phyloP scores from a whole-genome alignment of 441 rosid genomes.

The Capsella rubella region DNA sequence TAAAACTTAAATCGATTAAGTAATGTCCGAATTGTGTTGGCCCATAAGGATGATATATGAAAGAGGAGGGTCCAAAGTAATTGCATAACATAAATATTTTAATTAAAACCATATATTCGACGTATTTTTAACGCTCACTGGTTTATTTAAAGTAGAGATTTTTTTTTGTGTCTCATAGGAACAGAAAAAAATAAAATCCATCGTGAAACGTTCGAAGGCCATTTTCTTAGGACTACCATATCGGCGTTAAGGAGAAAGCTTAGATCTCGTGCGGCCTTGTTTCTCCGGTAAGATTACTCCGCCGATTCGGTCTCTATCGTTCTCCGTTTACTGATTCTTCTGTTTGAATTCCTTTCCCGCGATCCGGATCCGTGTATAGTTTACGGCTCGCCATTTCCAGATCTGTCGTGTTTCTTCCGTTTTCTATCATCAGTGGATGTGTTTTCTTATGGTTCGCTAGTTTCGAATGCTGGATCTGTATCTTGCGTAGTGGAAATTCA shows the following conservation, averaged over 20 bases:
- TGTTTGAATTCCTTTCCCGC: constrained; percentile 9
- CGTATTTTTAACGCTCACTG: constrained; percentile 44
- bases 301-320: constrained; percentile 9
- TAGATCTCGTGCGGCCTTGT: constrained; percentile 39
- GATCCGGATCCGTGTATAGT: constrained; percentile 35
- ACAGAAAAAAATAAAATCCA: background rate
- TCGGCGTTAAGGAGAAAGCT: constrained; percentile 24
- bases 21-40: constrained; percentile 11
- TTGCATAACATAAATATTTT: background rate
- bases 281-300: constrained; percentile 25
- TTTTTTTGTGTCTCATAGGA: background rate
- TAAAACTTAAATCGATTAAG: background rate
- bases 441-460: constrained; percentile 12
- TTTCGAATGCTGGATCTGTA: constrained; percentile 39
- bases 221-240: constrained; percentile 33
- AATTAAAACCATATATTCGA: constrained; percentile 30
- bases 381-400: constrained; percentile 30
- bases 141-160: constrained; percentile 14
- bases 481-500: background rate
- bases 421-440: background rate
- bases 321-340: constrained; percentile 5
- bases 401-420: constrained; percentile 34
- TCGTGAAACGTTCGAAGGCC: constrained; percentile 32
- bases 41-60: background rate
- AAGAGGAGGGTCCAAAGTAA: background rate